Conservation (phyloP, 139 green algal genomes). For the Auxenochlorella pyrenoidosa region DNA sequence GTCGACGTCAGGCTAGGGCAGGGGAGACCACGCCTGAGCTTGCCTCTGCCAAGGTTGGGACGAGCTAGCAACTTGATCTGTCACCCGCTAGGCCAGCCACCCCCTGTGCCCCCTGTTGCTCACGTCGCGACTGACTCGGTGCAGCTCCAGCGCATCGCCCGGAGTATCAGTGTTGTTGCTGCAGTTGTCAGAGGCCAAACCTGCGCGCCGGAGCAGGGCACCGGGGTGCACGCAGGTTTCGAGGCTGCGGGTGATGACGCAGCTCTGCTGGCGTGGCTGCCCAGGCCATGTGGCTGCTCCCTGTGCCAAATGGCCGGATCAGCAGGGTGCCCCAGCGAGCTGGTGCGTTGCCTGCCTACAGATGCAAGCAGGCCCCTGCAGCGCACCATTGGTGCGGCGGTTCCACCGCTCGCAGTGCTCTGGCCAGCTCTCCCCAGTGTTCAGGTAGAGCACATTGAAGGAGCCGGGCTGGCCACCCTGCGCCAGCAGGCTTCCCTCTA, state of each 20-base stretch:
- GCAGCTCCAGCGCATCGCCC: slow-evolving; percentile 3
- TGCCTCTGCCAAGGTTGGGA: too few species aligned
- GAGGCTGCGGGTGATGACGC: too few species aligned
- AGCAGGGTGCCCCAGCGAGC: not conserved
- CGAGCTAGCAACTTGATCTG: too few species aligned
- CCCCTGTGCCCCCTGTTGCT: not conserved
- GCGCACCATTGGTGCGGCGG: not conserved
- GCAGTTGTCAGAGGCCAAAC: slow-evolving; percentile 57
- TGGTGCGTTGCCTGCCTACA: not conserved
- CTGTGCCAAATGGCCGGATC: too few species aligned
- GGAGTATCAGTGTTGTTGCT: slow-evolving; percentile 48
- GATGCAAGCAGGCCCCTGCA: not conserved
- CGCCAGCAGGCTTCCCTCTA: not conserved
- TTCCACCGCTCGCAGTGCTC: slow-evolving; percentile 47
- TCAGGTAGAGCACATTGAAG: slow-evolving; percentile 57
- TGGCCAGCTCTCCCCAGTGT: slow-evolving; percentile 55
- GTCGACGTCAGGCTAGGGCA: too few species aligned
- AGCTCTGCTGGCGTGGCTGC: too few species aligned
- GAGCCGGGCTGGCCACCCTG: too few species aligned
- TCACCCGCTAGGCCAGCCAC: too few species aligned
- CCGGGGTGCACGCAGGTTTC: too few species aligned
- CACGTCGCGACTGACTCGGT: not conserved
- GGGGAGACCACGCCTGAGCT: too few species aligned
- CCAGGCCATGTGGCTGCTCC: too few species aligned
- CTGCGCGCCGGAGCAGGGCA: too few species aligned